phyloP scores from a whole-genome alignment of 2,329 filamentous ascomycete species.

The Colletotrichum caudatum region DNA sequence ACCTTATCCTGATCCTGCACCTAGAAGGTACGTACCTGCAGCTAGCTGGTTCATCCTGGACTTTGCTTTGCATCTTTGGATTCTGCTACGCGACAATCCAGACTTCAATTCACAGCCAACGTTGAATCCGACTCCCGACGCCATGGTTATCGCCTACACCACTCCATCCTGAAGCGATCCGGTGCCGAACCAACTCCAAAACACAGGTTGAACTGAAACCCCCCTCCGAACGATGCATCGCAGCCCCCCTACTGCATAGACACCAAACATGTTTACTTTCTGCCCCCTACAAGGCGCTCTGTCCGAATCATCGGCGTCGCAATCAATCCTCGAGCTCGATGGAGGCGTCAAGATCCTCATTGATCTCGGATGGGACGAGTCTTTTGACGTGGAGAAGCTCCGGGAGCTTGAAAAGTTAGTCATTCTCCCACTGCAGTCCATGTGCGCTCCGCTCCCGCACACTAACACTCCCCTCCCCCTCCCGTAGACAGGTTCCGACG shows the following conservation, averaged over 20 bases:
- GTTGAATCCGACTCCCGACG: neutral
- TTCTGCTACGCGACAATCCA: slow-evolving; percentile 36
- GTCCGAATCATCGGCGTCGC: slow-evolving; percentile 85
- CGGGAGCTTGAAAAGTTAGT: slow-evolving; percentile 90
- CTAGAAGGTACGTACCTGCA: slow-evolving; percentile 24
- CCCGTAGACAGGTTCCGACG: slow-evolving; percentile 82
- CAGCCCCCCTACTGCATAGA: slow-evolving; percentile 19
- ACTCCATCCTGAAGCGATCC: neutral
- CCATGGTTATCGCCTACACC: slow-evolving; percentile 24
- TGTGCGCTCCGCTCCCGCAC: neutral
- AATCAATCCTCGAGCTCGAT: slow-evolving; percentile 96
- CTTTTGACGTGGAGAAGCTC: slow-evolving; percentile 85
- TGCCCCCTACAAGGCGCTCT: slow-evolving; percentile 92
- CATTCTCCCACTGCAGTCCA: slow-evolving; percentile 44
- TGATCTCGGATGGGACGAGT: slow-evolving; percentile 95
- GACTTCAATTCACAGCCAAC: slow-evolving; percentile 2
- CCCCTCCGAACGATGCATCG: slow-evolving; percentile 17
- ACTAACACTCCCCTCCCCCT: slow-evolving; percentile 40
- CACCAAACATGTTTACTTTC: slow-evolving; percentile 87
- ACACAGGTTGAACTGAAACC: neutral
- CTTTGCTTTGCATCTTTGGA: slow-evolving; percentile 6
- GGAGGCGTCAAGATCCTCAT: slow-evolving; percentile 95
- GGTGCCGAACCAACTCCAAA: neutral
- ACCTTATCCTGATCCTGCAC: neutral
- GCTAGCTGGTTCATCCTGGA: neutral